phyloP scores from a whole-genome alignment of 495 filamentous ascomycete species.

The Neurospora sp. region DNA sequence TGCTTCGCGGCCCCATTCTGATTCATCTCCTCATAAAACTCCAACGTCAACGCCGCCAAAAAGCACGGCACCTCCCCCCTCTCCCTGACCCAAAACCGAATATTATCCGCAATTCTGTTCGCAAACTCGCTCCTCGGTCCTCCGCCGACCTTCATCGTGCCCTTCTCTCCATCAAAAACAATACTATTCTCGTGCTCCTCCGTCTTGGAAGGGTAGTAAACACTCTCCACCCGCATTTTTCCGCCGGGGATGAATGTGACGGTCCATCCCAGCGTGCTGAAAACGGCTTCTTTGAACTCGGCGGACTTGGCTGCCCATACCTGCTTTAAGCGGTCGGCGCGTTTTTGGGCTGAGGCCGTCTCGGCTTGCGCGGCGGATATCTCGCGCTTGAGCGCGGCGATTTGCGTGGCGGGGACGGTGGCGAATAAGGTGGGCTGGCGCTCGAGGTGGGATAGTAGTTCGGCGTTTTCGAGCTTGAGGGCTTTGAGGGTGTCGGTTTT shows the following conservation, averaged over 20 bases:
- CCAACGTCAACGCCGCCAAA: slow-evolving; percentile 75
- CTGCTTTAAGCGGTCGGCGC: slow-evolving; percentile 71
- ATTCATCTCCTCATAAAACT: slow-evolving; percentile 72
- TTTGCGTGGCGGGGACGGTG: slow-evolving; percentile 64
- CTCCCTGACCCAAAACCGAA: slow-evolving; percentile 90
- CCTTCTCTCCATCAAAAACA: slow-evolving; percentile 90
- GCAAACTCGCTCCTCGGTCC: slow-evolving; percentile 82
- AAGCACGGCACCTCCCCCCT: slow-evolving; percentile 87
- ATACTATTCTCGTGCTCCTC: slow-evolving; percentile 81
- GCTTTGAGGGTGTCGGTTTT: slow-evolving; percentile 67
- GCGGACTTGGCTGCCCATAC: slow-evolving; percentile 80
- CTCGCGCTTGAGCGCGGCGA: slow-evolving; percentile 63
- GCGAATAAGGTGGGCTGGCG: slow-evolving; percentile 29
- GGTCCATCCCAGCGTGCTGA: slow-evolving; percentile 80
- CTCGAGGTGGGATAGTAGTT: slow-evolving; percentile 68
- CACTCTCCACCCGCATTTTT: slow-evolving; percentile 72
- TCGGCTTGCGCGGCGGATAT: slow-evolving; percentile 59
- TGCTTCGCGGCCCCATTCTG: slow-evolving; percentile 1
- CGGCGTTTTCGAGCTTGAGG: slow-evolving; percentile 74
- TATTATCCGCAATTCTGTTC: slow-evolving; percentile 65
- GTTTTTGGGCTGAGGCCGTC: slow-evolving; percentile 77
- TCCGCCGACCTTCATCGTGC: slow-evolving; percentile 94
- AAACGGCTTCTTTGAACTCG: slow-evolving; percentile 90
- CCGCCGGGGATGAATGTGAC: slow-evolving; percentile 89
- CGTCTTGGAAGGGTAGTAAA: slow-evolving; percentile 59